Evolutionary conservation across 768 basidiomycete genomes (phyloP), one percentile per base, ranked within the genome.

Genomic region (Pleurotus tuoliensis): DNA sequence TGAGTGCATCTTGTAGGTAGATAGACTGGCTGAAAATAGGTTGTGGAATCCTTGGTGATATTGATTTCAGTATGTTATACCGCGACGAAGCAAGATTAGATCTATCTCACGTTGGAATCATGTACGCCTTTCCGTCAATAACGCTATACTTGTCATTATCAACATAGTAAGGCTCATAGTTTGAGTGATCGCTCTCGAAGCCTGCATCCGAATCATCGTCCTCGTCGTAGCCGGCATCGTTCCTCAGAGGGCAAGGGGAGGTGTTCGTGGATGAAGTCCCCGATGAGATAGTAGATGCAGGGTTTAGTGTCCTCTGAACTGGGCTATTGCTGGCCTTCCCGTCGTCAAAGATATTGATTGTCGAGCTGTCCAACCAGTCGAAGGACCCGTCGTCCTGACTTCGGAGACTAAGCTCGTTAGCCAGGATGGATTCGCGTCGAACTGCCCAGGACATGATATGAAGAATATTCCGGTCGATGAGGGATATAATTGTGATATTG

Each of bases 181-280:
- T 39, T 13, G 37, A 53, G 37, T 53, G 13, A 20, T 53, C 51
- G 34, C 50, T 52, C n/a, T 53, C 51, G 39, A 38, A 53, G 15
- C 15, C 15, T 8, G 15, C 38, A 15, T 53, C 51, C 34, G 51
- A 53, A 12, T n/a, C 15, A n/a, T 41, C 39, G 39, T 53, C 51
- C 18, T 40, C 51, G 24, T 53, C 51, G 65, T 66, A 66, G 61
- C 61, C 53, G 53, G 46, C 53, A 48, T 51, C 44, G n/a, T 16
- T 44, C 3, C 7, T 44, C 20, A 22, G 20, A 44, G n/a, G n/a
- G 25, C 16, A 43, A 41, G 51, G 51, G 37, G 51, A 53, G 9
- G 39, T 38, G n/a, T 18, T 18, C 9, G 51, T 18, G 13, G 51
- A 53, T 0, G 51, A 53, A 16, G 51, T 15, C n/a, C 51, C 51